Conservation (phyloP, 2,329 filamentous ascomycete genomes). For the Colletotrichum acutatum region DNA sequence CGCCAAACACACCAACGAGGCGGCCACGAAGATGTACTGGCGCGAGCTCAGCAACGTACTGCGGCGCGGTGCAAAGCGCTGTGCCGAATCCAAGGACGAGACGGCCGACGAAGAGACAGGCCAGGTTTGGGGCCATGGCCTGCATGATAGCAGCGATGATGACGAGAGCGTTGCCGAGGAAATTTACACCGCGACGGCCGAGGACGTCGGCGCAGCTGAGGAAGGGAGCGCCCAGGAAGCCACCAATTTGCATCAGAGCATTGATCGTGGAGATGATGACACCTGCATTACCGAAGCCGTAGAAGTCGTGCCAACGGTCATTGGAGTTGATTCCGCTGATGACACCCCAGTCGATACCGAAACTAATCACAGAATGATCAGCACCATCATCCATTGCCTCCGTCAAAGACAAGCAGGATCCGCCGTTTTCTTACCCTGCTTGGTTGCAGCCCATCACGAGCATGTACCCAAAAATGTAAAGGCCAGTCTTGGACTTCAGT, state of each 20-base stretch:
- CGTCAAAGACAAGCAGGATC: too few relatives aligned
- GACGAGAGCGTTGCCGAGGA: constrained; percentile 56
- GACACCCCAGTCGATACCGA: constrained; percentile 61
- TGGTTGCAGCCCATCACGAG: constrained; percentile 59
- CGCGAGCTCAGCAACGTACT: constrained; percentile 44
- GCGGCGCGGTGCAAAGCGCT: constrained; percentile 42
- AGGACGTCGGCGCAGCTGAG: constrained; percentile 61
- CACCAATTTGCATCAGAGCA: constrained; percentile 59
- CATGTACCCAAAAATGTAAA: constrained; percentile 54
- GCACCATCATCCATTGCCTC: not conserved
- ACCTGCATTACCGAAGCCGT: constrained; percentile 53
- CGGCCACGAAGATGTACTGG: constrained; percentile 49
- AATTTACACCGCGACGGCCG: constrained; percentile 61
- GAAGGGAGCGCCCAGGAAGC: constrained; percentile 59
- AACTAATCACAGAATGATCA: constrained; percentile 34
- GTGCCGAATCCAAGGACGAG: constrained; percentile 66
- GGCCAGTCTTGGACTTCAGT: constrained; percentile 52
- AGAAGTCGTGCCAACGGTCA: constrained; percentile 54
- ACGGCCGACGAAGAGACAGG: constrained; percentile 59
- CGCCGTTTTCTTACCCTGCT: constrained; percentile 43
- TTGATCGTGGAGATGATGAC: constrained; percentile 55
- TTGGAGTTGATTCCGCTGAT: constrained; percentile 58
- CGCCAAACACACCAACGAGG: constrained; percentile 58
- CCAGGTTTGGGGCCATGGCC: constrained; percentile 48
- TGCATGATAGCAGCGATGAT: constrained; percentile 55